Conservation (phyloP, 352 stramenopile species). For the Pythium utonaiense region DNA sequence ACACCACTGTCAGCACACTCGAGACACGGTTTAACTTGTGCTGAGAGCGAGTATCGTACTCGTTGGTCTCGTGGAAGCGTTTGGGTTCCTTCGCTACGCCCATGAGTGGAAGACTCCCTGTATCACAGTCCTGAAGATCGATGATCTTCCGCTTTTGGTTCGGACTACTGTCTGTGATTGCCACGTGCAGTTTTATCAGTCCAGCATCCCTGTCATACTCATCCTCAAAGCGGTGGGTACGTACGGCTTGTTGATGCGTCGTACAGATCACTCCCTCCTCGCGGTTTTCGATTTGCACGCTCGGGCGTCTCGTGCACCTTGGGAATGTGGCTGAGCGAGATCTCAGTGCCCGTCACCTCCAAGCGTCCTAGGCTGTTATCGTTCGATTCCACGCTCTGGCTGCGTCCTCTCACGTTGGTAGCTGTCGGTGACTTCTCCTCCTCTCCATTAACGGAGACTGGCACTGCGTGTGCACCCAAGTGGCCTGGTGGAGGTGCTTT, state of each 20-base stretch:
- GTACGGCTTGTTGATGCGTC: slow-evolving; percentile 19
- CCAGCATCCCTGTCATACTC: neutral
- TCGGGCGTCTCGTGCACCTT: slow-evolving; percentile 43
- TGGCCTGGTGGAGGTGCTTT: slow-evolving; percentile 24
- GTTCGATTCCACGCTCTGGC: slow-evolving; percentile 3
- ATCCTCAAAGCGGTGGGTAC: neutral
- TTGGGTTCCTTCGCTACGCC: slow-evolving; percentile 52
- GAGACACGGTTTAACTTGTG: too few species aligned
- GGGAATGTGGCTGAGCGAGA: neutral
- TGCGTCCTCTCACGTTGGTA: neutral
- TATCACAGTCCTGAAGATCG: slow-evolving; percentile 36
- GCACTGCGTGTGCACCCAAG: slow-evolving; percentile 22
- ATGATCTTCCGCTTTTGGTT: slow-evolving; percentile 74
- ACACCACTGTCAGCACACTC: neutral
- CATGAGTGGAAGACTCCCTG: slow-evolving; percentile 27
- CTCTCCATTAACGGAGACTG: neutral
- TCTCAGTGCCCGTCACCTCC: slow-evolving; percentile 5
- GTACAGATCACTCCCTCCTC: slow-evolving; percentile 29
- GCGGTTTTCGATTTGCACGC: slow-evolving; percentile 29
- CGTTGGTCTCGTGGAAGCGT: slow-evolving; percentile 47
- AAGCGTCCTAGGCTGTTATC: slow-evolving; percentile 1
- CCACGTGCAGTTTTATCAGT: neutral
- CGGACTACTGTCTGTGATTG: slow-evolving; percentile 42
- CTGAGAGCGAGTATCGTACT: neutral
- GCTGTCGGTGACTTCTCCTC: slow-evolving; percentile 6